These are phyloP conservation scores for Conoideocrella luteorostrata DNA, from an alignment of 2,329 filamentous ascomycete genomes.

Conservation along the genomic window DNA sequence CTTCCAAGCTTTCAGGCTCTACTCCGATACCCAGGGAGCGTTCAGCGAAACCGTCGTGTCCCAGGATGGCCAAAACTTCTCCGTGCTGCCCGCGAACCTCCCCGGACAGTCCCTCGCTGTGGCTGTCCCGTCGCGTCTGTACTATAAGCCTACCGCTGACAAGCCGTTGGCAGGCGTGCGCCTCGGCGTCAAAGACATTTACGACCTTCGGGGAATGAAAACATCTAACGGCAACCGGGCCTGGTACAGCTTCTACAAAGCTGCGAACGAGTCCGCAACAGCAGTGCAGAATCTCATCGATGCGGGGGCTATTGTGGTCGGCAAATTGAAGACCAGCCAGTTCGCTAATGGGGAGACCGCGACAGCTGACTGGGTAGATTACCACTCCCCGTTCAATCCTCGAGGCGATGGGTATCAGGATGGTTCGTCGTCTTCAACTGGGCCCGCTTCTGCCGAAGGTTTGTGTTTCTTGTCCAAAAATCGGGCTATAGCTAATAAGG, in stretches of 20 bases:
- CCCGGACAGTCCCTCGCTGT: conserved; percentile 16
- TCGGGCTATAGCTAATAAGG: too few relatives aligned
- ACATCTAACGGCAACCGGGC: conserved; percentile 50
- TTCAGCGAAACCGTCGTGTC: conserved; percentile 12
- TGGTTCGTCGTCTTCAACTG: conserved; percentile 34
- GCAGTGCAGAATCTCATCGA: conserved; percentile 52
- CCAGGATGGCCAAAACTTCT: conserved; percentile 1
- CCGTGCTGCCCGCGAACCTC: conserved; percentile 9
- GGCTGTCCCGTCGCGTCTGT: conserved; percentile 50
- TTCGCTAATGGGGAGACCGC: conserved; percentile 36
- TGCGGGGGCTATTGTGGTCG: conserved; percentile 45
- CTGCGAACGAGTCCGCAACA: conserved; percentile 38
- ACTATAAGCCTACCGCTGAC: conserved; percentile 39
- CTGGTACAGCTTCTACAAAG: conserved; percentile 47
- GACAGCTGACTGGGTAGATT: conserved; percentile 38
- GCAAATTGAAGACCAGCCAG: conserved; percentile 39
- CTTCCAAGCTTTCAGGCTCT: conserved; percentile 14
- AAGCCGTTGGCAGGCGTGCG: conserved; percentile 51
- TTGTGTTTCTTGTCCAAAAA: too few relatives aligned
- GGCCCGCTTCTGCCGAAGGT: conserved; percentile 14
- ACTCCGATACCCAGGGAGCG: conserved; percentile 17
- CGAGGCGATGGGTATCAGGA: conserved; percentile 41
- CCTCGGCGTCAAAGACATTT: conserved; percentile 55
- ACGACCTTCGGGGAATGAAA: conserved; percentile 45
- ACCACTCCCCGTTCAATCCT: conserved; percentile 34